Conservation (phyloP, 164 flowering plant species). For the Taxillus chinensis region DNA sequence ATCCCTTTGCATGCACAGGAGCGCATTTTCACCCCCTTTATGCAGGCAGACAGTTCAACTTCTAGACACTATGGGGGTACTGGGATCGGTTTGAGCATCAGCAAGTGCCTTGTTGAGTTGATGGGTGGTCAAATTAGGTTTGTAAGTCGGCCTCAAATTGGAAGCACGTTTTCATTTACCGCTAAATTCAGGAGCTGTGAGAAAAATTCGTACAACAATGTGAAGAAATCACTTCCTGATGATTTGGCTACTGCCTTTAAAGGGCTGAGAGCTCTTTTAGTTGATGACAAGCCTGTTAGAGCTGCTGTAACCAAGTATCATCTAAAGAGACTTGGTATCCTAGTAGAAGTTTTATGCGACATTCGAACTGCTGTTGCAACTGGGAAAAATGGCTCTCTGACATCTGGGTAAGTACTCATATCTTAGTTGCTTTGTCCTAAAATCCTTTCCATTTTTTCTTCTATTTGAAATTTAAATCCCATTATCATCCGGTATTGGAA, state of each 20-base stretch:
- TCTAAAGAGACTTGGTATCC: conserved; percentile 71
- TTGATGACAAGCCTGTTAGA: conserved; percentile 75
- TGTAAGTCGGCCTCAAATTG: conserved; percentile 65
- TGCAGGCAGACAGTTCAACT: conserved; percentile 97
- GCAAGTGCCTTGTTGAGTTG: conserved; percentile 80
- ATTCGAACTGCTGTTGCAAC: conserved; percentile 27
- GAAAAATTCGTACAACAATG: conserved; percentile 19
- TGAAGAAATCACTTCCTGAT: conserved; percentile 36
- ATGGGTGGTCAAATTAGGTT: conserved; percentile 86
- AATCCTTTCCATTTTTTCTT: not conserved
- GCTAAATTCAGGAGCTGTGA: conserved; percentile 46
- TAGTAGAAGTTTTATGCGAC: conserved; percentile 39
- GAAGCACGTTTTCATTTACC: conserved; percentile 86
- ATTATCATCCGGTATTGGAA: not conserved
- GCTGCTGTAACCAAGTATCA: conserved; percentile 86
- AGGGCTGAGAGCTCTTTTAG: conserved; percentile 67
- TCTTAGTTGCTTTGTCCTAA: not conserved
- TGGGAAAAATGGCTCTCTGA: conserved; percentile 32
- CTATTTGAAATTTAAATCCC: not conserved
- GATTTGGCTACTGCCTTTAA: conserved; percentile 41
- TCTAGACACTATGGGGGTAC: conserved; percentile 89
- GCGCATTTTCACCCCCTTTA: conserved; percentile 76
- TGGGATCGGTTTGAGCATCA: conserved; percentile 89
- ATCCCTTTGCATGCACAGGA: conserved; percentile 68
- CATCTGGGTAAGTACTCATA: conserved; percentile 35